Conservation (phyloP, 345 rosid species). For the Eucalyptus camaldulensis region DNA sequence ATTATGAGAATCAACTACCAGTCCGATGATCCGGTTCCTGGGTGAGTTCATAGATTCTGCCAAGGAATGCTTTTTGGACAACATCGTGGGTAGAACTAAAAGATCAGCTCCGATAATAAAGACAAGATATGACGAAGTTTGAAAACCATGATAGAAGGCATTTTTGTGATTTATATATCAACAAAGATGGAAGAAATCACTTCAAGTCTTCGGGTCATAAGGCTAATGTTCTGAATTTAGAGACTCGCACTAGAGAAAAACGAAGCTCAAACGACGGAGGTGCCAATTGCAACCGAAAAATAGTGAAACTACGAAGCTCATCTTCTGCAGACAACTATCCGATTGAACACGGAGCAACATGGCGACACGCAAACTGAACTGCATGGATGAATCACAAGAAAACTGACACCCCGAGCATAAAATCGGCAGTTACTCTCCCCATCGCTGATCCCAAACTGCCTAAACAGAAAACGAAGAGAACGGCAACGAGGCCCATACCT, state of each 20-base stretch:
- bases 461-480: not conserved
- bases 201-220: not conserved
- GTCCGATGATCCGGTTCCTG: rapidly evolving
- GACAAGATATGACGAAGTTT: not conserved
- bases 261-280: not conserved
- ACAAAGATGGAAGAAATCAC: not conserved
- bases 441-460: not conserved
- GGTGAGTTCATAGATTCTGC: rapidly evolving
- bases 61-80: not conserved
- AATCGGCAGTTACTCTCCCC: not conserved
- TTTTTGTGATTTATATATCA: not conserved
- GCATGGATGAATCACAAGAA: not conserved
- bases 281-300: not conserved
- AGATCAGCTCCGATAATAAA: not conserved
- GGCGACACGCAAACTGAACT: not conserved
- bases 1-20: no score
- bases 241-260: not conserved
- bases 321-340: not conserved
- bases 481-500: not conserved
- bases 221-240: not conserved
- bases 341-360: not conserved
- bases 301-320: not conserved
- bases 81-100: not conserved
- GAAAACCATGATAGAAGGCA: not conserved
- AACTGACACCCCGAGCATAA: not conserved